These are phyloP conservation scores for Diaporthe nobilis DNA, from an alignment of 2,329 filamentous ascomycete genomes.

Conservation along the genomic window DNA sequence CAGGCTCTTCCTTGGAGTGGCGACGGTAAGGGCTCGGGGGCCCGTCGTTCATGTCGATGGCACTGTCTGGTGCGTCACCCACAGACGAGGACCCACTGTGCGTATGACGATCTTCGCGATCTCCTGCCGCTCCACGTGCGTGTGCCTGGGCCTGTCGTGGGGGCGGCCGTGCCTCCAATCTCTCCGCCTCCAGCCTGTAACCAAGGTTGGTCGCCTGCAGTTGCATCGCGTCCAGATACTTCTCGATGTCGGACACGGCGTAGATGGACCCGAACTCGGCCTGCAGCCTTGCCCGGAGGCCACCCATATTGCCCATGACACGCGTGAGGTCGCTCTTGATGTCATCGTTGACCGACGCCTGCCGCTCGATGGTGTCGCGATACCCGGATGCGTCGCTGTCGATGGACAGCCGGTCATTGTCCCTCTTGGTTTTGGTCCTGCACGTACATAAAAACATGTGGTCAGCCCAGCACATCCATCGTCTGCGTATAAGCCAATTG, in stretches of 20 bases:
- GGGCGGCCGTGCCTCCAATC: conserved; percentile 40
- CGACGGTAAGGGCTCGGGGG: conserved; percentile 42
- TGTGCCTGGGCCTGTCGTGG: conserved; percentile 10
- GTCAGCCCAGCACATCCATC: conserved; percentile 13
- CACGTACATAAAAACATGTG: background rate
- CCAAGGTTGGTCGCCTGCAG: conserved; percentile 63
- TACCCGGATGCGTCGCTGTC: conserved; percentile 36
- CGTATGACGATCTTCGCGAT: conserved; percentile 31
- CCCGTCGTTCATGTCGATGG: conserved; percentile 55
- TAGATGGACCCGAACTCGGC: conserved; percentile 72
- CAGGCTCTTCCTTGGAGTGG: conserved; percentile 42
- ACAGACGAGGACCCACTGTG: conserved; percentile 48
- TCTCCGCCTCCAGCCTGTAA: conserved; percentile 33
- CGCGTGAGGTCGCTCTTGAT: conserved; percentile 49
- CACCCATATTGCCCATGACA: conserved; percentile 53
- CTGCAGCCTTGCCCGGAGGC: conserved; percentile 51
- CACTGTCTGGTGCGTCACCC: conserved; percentile 57
- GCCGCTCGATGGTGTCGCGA: conserved; percentile 12
- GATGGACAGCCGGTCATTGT: conserved; percentile 41
- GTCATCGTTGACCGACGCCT: conserved; percentile 39
- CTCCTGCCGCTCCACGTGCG: conserved; percentile 27
- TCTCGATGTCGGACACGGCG: conserved; percentile 78
- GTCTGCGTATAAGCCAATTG: background rate
- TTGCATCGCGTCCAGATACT: conserved; percentile 78
- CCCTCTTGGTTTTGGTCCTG: conserved; percentile 42